Evolutionary conservation across 2,329 filamentous ascomycete species (phyloP).

Genomic region (Colletotrichum sp.): DNA sequence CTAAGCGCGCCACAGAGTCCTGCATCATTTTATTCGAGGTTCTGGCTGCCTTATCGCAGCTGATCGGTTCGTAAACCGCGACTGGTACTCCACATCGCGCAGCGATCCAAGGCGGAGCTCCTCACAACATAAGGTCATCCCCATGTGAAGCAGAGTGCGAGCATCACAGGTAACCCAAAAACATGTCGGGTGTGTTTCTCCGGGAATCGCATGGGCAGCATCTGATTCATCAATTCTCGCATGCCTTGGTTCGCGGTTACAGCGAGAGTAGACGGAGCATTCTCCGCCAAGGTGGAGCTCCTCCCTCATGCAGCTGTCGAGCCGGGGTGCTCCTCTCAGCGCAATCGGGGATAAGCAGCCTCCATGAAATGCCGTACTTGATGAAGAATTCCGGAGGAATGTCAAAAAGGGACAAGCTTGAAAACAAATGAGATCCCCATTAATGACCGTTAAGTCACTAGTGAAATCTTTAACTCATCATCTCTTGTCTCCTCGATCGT

Average conservation of each 20-base stretch:
- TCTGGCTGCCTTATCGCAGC: neutral
- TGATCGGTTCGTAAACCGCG: neutral
- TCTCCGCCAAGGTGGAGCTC: neutral
- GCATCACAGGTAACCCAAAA: neutral
- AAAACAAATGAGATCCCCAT: neutral
- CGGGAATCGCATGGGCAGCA: neutral
- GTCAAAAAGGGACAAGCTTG: neutral
- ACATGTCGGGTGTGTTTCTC: fast-evolving
- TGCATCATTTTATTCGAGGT: neutral
- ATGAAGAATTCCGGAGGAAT: neutral
- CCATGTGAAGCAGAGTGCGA: neutral
- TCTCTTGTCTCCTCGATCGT: neutral
- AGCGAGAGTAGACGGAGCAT: neutral
- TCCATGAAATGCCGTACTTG: neutral
- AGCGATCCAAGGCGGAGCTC: neutral
- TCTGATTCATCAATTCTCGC: neutral
- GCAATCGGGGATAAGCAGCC: neutral
- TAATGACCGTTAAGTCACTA: neutral
- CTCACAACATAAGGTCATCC: neutral
- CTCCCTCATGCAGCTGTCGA: neutral
- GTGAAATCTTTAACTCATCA: neutral
- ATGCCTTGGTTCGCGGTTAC: neutral
- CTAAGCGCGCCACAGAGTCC: neutral
- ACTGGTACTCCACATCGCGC: neutral
- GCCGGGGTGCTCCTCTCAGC: neutral